These are phyloP conservation scores for Luzula sylvatica DNA, from an alignment of 176 grass and related monocot species.

Conservation along the genomic window DNA sequence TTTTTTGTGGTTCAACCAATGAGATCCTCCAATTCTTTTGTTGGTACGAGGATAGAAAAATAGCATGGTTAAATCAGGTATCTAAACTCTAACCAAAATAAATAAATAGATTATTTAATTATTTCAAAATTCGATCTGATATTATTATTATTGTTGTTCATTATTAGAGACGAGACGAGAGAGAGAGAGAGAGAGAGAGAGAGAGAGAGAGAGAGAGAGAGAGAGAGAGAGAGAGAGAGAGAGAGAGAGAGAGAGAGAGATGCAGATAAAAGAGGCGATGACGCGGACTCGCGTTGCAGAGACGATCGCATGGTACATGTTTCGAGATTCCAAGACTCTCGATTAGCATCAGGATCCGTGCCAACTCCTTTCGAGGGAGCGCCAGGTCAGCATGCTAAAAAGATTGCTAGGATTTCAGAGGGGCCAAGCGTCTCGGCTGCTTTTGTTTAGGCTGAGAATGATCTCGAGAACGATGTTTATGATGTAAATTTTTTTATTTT, in stretches of 20 bases:
- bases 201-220: too few species aligned
- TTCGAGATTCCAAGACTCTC: conserved; percentile 68
- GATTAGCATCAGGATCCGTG: conserved; percentile 67
- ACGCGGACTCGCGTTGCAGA: conserved; percentile 68
- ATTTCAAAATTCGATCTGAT: conserved; percentile 10
- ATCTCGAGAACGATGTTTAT: conserved; percentile 55
- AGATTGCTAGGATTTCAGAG: conserved; percentile 41
- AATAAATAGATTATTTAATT: conserved; percentile 6
- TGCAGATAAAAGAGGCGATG: conserved; percentile 67
- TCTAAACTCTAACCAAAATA: not conserved
- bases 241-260: conserved; percentile 69
- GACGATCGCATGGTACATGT: conserved; percentile 68
- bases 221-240: conserved; percentile 88
- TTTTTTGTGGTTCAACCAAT: too few species aligned
- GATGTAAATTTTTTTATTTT: conserved; percentile 6
- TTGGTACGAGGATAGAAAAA: too few species aligned
- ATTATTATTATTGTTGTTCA: conserved; percentile 24
- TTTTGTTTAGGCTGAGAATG: conserved; percentile 85
- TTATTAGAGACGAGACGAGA: too few species aligned
- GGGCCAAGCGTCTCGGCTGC: conserved; percentile 57
- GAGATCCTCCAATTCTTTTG: too few species aligned
- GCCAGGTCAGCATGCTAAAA: conserved; percentile 25
- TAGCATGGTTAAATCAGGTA: conserved; percentile 67
- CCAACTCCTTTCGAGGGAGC: conserved; percentile 50
- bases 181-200: too few species aligned